These are phyloP conservation scores for Rhodotorula babjevae DNA, from an alignment of 768 basidiomycete species.

Conservation along the genomic window DNA sequence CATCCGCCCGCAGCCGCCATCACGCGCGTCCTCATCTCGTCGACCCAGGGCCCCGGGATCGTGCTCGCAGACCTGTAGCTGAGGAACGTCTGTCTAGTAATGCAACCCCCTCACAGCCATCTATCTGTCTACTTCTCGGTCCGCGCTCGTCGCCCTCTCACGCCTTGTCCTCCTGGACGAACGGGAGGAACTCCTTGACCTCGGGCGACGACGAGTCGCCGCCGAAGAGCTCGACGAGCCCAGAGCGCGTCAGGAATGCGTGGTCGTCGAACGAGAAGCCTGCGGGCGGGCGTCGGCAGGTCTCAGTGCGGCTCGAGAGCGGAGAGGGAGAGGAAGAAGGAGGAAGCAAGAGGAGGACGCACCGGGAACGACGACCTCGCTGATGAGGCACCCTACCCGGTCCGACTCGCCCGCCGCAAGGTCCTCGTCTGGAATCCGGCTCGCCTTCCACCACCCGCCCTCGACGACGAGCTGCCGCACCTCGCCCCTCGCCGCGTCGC, in stretches of 20 bases:
- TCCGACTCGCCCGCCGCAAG: slow-evolving; percentile 35
- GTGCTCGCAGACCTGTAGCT: slow-evolving; percentile 63
- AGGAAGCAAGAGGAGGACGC: too few relatives aligned
- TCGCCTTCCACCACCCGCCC: slow-evolving; percentile 46
- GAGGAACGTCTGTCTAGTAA: not conserved
- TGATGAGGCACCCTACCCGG: slow-evolving; percentile 55
- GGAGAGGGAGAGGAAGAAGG: not conserved
- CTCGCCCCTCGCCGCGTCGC: slow-evolving; percentile 52
- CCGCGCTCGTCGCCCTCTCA: too few relatives aligned
- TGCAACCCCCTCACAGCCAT: too few relatives aligned
- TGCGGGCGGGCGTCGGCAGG: not conserved
- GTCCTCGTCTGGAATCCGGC: slow-evolving; percentile 47
- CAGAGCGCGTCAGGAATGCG: slow-evolving; percentile 49
- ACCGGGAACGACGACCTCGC: slow-evolving; percentile 59
- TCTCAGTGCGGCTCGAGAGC: not conserved
- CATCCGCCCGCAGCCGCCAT: slow-evolving; percentile 62
- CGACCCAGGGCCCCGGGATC: slow-evolving; percentile 82
- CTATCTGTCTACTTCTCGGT: too few relatives aligned
- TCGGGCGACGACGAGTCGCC: slow-evolving; percentile 41
- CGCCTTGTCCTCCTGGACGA: slow-evolving; percentile 2
- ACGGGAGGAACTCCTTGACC: slow-evolving; percentile 10
- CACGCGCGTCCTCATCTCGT: slow-evolving; percentile 74
- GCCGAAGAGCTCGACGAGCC: slow-evolving; percentile 48
- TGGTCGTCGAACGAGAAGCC: slow-evolving; percentile 58
- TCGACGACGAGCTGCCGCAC: slow-evolving; percentile 35